Base-by-base conservation (phyloP, 352 stramenopile species). In the Pythium angustatum region DNA sequence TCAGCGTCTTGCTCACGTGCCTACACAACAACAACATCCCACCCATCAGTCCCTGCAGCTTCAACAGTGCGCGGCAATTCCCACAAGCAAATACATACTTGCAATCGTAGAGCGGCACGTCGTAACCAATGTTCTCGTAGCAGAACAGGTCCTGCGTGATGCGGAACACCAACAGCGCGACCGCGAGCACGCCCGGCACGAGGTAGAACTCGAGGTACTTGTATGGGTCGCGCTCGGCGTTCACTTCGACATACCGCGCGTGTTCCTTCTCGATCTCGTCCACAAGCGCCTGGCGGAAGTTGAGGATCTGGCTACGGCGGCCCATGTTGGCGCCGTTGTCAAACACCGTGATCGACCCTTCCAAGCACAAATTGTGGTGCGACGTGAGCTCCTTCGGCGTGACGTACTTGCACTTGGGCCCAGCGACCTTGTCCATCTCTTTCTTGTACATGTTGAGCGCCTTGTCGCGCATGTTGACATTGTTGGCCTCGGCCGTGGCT, bases 401-500 rank as follows among this genome's bases (percentile, higher is more conserved):
- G 21, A 98, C 79, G 62, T 98, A 99, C 53, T 72, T 72, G 66
- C 88, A 96, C 61, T 90, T 91, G 26, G 80, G 74, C 27, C 91
- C 91, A 0, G 79, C 87, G 50, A 98, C 70, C 41, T 79, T 85
- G 61, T 98, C 95, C 95, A 99, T 98, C 62, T 95, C 80, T 14
- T 90, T 83, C 76, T 97, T 97, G 78, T 99, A 99, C 41, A 85
- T 84, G 56, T 77, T 64, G 54, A 96, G 59, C 30, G 83, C 84
- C 69, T 94, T 93, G 71, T 92, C 84, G 28, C 81, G 78, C 75
- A 89, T 88, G 79, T 99, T 99, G 36, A 93, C 81, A 71, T 99
- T 99, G 83, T 99, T 99, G 26, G 96, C 96, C 64, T 97, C 87
- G 0, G 97, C 94, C 8, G 97, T 99, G 7, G 98, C 97, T 63